Evolutionary conservation across 73 alveolate genomes (phyloP), one percentile per base, ranked within the genome.

Genomic region (Paramecium sonneborni): DNA sequence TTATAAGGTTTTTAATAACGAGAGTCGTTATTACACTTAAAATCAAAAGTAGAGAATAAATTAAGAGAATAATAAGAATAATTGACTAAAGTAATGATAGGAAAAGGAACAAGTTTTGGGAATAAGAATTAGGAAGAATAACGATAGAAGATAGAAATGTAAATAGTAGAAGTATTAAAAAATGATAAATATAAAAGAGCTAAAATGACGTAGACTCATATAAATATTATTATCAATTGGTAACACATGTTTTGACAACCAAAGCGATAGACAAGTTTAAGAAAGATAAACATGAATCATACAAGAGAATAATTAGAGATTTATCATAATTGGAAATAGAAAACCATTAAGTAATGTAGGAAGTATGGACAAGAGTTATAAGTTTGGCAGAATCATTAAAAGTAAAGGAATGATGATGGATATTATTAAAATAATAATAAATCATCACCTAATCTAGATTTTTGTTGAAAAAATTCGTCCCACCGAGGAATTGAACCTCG

Each of bases 401-500:
- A 52, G 68, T 52, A 11, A 18, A 52, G 30, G 68, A 52, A 52
- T 52, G 68, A 52, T 18, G 68, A 52, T 18, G 68, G 18, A 9
- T 52, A 52, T 28, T 52, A 52, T 52, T 52, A 52, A 52, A 52
- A 52, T 52, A 52, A 52, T 52, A 18, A 52, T 52, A 20, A 18
- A 52, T 52, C 68, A 52, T 52, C 68, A 52, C 30, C 68, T 52
- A 5, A 52, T 52, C 68, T 52, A 14, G 68, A 52, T 15, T 52
- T n/a, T 52, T 52, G 18, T 52, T n/a, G 38, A 57, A 86, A 86
- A 86, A 86, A 86, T 34, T 58, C 88, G 69, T 62, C 93, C 88
- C 88, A 67, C 88, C 88, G 87, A 76, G 88, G 88, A 86, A 86
- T 86, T 72, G 88, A 86, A 86, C 93, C 93, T 76, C 57, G 93